Evolutionary conservation across 306 rosid species (phyloP).

Genomic region (Canavalia gladiata): DNA sequence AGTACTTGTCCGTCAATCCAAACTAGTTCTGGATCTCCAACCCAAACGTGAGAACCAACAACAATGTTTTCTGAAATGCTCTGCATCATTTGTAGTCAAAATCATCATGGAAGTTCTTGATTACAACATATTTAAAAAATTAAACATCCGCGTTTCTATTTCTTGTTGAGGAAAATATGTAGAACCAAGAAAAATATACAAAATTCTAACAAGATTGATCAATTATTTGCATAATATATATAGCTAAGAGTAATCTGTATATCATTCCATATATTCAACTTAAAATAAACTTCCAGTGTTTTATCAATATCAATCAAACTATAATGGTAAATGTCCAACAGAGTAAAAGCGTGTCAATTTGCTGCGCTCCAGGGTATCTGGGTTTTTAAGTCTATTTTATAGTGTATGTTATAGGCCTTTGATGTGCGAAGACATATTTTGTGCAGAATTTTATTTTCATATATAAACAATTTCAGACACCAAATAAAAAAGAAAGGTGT

Average conservation of each 20-base stretch:
- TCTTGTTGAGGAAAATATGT: constrained; percentile 13
- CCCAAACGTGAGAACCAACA: constrained; percentile 88
- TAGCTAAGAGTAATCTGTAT: not conserved
- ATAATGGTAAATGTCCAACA: constrained; percentile 20
- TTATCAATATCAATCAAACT: constrained; percentile 14
- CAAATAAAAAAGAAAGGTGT: constrained; percentile 17
- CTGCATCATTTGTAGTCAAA: constrained; percentile 59
- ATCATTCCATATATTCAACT: constrained; percentile 19
- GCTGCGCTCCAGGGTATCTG: not conserved
- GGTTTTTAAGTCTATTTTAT: constrained; percentile 1
- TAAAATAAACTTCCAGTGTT: constrained; percentile 20
- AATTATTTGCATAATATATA: constrained; percentile 4
- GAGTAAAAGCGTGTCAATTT: constrained; percentile 4
- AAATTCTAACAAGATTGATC: constrained; percentile 24
- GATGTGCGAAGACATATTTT: constrained; percentile 20
- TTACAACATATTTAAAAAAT: constrained; percentile 32
- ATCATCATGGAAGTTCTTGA: constrained; percentile 31
- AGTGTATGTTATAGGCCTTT: constrained; percentile 20
- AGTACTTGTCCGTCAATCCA: constrained; percentile 86
- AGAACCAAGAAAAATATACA: constrained; percentile 24
- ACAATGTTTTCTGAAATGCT: constrained; percentile 70
- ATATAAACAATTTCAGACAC: constrained; percentile 9
- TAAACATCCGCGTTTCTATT: constrained; percentile 22
- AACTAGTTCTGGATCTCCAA: constrained; percentile 73
- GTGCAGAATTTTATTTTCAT: not conserved